Percentiles rank a stretch among this genome's conserved stretches.
These are phyloP conservation scores for Pyronema domesticum DNA, from an alignment of 495 filamentous ascomycete species.

Conservation along the genomic window DNA sequence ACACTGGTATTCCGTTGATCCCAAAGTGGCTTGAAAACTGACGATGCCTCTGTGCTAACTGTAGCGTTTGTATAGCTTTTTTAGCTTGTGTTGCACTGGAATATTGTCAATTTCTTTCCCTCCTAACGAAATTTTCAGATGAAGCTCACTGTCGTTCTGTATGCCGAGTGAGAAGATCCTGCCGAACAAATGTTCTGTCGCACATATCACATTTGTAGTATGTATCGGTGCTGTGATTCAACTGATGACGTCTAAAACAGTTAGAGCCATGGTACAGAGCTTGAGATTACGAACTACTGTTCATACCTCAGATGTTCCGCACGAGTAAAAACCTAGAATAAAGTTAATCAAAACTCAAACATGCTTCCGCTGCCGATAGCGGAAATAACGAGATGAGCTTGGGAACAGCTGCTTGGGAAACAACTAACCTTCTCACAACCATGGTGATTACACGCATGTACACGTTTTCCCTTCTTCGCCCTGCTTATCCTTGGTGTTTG, in stretches of 20 bases:
- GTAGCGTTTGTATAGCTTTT: slow-evolving; percentile 23
- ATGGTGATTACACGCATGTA: slow-evolving; percentile 23
- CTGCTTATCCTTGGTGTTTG: slow-evolving; percentile 24
- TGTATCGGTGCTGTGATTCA: slow-evolving; percentile 24
- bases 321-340: slow-evolving; percentile 22
- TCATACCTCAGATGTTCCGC: slow-evolving; percentile 24
- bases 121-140: neutral
- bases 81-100: slow-evolving; percentile 23
- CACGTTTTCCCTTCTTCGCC: slow-evolving; percentile 25
- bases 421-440: slow-evolving; percentile 23
- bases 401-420: neutral
- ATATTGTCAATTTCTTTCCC: neutral
- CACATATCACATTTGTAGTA: slow-evolving; percentile 26
- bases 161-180: slow-evolving; percentile 24
- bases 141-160: slow-evolving; percentile 24
- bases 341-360: slow-evolving; percentile 1
- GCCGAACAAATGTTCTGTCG: slow-evolving; percentile 24
- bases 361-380: neutral
- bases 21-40: slow-evolving; percentile 20
- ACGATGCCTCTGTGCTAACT: slow-evolving; percentile 20
- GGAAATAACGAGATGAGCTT: neutral
- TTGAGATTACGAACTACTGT: neutral
- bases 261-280: neutral
- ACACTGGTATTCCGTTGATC: slow-evolving; percentile 18
- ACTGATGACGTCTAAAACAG: slow-evolving; percentile 19